Evolutionary conservation across 495 filamentous ascomycete genomes (phyloP).

Genomic region (Lentithecium fluviatile): DNA sequence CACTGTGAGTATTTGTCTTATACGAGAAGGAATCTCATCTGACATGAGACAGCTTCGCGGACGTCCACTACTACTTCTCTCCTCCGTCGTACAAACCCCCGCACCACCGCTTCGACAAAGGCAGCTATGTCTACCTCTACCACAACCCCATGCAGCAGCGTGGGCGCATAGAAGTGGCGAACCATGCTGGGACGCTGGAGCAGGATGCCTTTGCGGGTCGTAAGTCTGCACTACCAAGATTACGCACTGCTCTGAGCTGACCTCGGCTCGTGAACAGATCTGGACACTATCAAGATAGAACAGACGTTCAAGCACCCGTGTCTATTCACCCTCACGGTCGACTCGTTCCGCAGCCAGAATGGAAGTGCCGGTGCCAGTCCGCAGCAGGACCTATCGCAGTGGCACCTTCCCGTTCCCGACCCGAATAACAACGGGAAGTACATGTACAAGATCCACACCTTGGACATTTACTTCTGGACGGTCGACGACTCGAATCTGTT

Average conservation of each 20-base stretch:
- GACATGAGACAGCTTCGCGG: constrained; percentile 65
- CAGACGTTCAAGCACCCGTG: constrained; percentile 79
- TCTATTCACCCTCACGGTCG: constrained; percentile 72
- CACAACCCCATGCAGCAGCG: constrained; percentile 66
- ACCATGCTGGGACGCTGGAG: constrained; percentile 78
- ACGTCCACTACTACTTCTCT: constrained; percentile 86
- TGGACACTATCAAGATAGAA: constrained; percentile 62
- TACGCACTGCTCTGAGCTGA: constrained; percentile 26
- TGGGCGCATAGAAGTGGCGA: constrained; percentile 79
- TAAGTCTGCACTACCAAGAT: constrained; percentile 45
- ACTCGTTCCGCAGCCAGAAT: constrained; percentile 47
- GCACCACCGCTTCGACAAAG: constrained; percentile 86
- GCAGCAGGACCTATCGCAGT: constrained; percentile 56
- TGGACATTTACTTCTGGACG: constrained; percentile 91
- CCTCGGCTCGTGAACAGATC: constrained; percentile 45
- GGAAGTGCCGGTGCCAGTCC: constrained; percentile 29
- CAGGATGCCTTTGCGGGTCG: constrained; percentile 88
- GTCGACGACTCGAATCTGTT: constrained; percentile 71
- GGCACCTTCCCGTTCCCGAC: constrained; percentile 75
- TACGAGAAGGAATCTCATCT: constrained; percentile 6
- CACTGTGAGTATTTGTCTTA: constrained; percentile 62
- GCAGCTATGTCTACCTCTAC: constrained; percentile 85
- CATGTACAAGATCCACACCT: constrained; percentile 71
- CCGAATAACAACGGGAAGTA: constrained; percentile 67
- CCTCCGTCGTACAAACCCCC: constrained; percentile 66